A percentile compares a stretch with the other conserved stretches of the same genome.
Evolutionary conservation across 257 asterid genomes (phyloP).

Genomic region (Nicotiana attenuata): DNA sequence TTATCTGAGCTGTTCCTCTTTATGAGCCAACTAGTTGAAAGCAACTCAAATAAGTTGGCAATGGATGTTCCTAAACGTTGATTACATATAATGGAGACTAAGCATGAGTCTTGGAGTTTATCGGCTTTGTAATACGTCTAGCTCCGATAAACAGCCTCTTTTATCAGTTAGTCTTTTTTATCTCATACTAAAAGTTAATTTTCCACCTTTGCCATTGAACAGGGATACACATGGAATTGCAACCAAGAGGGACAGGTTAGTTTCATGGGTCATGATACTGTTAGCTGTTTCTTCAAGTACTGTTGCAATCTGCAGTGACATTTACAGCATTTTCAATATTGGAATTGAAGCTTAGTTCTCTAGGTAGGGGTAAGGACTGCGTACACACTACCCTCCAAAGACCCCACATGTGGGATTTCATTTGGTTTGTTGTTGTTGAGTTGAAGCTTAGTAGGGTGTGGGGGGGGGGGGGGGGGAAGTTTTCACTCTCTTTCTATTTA

Average conservation of each 20-base stretch:
- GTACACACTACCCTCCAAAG: no score
- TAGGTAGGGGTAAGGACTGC: no score
- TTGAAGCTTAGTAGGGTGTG: constrained; percentile 16
- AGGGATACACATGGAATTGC: constrained; percentile 74
- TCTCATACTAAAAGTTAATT: background rate
- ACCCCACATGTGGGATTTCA: no score
- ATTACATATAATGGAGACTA: background rate
- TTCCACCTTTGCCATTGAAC: constrained; percentile 4
- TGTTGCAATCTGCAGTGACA: constrained; percentile 83
- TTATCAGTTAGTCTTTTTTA: background rate
- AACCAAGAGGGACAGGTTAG: constrained; percentile 51
- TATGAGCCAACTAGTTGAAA: background rate
- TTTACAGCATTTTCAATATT: constrained; percentile 50
- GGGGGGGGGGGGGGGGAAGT: no score
- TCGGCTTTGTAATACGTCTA: background rate
- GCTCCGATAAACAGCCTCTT: background rate
- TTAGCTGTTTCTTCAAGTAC: constrained; percentile 76
- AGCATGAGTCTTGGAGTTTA: background rate
- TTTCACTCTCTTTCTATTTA: background rate
- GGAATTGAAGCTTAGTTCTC: constrained; percentile 21
- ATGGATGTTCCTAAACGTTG: background rate
- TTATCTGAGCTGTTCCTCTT: background rate
- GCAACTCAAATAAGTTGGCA: background rate
- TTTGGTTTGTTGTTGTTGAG: background rate
- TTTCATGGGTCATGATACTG: constrained; percentile 71